Evolutionary conservation across 2,329 filamentous ascomycete species (phyloP), one percentile per base, ranked within the genome.

Genomic region (Dactylella cylindrospora): DNA sequence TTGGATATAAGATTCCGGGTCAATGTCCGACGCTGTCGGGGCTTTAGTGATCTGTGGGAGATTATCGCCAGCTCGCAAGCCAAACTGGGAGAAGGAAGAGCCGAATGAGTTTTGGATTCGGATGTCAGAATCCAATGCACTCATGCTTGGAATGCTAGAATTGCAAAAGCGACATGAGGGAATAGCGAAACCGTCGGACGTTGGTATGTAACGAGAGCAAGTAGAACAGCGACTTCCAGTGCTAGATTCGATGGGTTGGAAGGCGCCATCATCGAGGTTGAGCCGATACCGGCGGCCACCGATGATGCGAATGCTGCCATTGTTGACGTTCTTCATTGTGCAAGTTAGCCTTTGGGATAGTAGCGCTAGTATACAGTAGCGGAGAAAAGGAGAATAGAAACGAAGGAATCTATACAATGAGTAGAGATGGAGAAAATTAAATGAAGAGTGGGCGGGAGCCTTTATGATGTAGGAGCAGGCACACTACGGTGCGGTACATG

Each of bases 1-100:
- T 74, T 89, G 79, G 6, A 88, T 86, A 72, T 90, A 95, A 59
- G 78, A 78, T 69, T 84, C 83, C 3, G 83, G 80, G 47, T 36
- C 51, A 25, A 66, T 50, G 17, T 65, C 62, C 19, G 59, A 57
- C 6, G 59, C 59, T 4, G 59, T 64, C 17, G 44, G 39, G 22
- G 5, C 43, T 25, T 41, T 54, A 19, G 46, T n/a, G 39, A 35
- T 15, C 26, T 33, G n/a, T 25, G 31, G 5, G 17, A 12, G 3
- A 43, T 43, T 2, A 43, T 55, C n/a, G 43, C 23, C 26, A 15
- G 41, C 28, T 22, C 38, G 20, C 32, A n/a, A 44, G 36, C 36
- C 25, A 28, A 49, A 25, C 3, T 41, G 35, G 15, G n/a, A 25
- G 8, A 31, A 7, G 19, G 43, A 29, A 3, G n/a, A n/a, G 52